Conservation (phyloP, 2,329 filamentous ascomycete species). For the Aureobasidium leucospermi region DNA sequence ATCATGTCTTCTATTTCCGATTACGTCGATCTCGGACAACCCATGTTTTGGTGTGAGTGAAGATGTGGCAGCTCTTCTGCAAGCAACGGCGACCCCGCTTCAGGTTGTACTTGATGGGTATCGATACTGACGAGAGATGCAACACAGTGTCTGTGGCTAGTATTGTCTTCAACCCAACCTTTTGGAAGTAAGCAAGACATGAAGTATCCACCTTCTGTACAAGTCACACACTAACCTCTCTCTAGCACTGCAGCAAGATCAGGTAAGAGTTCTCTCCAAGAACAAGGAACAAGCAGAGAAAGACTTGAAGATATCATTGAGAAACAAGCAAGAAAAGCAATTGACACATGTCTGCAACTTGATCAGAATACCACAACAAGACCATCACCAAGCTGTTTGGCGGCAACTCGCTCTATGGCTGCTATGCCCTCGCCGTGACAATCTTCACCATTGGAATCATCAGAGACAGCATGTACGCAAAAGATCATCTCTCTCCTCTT, state of each 20-base stretch:
- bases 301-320: background rate
- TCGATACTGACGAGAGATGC: background rate
- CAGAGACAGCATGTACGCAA: constrained; percentile 55
- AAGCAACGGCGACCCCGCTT: background rate
- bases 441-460: constrained; percentile 91
- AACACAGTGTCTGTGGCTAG: constrained; percentile 65
- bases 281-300: background rate
- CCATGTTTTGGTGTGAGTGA: constrained; percentile 40
- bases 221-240: constrained; percentile 19
- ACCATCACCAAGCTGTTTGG: constrained; percentile 80
- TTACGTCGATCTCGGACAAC: constrained; percentile 38
- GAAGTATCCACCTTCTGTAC: background rate
- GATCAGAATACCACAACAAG: constrained; percentile 80
- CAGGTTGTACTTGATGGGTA: constrained; percentile 16
- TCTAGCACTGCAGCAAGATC: constrained; percentile 71
- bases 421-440: constrained; percentile 78
- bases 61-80: background rate
- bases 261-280: constrained; percentile 44
- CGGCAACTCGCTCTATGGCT: constrained; percentile 69
- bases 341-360: background rate
- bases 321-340: background rate
- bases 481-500: background rate
- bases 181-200: constrained; percentile 79
- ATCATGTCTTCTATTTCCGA: constrained; percentile 11
- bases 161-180: constrained; percentile 95